phyloP scores from a whole-genome alignment of 148 eudicot genomes.

The Cornus controversa region DNA sequence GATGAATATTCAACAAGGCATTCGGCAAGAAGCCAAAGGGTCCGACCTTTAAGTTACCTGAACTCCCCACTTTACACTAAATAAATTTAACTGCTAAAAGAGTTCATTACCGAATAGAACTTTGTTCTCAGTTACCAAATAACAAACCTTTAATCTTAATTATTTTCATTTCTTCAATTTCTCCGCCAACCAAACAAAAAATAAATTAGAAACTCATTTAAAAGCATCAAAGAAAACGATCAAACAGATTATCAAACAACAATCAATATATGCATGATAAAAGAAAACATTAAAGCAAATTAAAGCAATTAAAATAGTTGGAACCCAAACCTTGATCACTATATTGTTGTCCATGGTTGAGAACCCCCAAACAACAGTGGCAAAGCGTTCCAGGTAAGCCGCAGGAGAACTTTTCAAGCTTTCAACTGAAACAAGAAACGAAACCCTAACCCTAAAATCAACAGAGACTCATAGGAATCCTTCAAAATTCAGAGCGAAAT shows the following conservation, averaged over 20 bases:
- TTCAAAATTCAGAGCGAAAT: not conserved
- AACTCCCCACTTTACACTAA: too few species aligned
- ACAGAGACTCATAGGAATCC: not conserved
- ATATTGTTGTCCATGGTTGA: conserved; percentile 47
- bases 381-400: conserved; percentile 12
- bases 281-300: not conserved
- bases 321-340: conserved; percentile 60
- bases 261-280: too few species aligned
- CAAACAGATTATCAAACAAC: too few species aligned
- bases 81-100: too few species aligned
- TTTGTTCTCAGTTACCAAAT: too few species aligned
- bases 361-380: not conserved
- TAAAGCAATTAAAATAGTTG: not conserved
- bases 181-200: not conserved
- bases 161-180: too few species aligned
- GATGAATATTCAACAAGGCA: too few species aligned
- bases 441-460: conserved; percentile 32
- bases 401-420: not conserved
- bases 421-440: too few species aligned
- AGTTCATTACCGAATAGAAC: too few species aligned
- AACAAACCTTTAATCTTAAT: not conserved
- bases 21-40: too few species aligned
- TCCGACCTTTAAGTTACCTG: too few species aligned
- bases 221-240: not conserved
- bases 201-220: not conserved